A percentile compares a stretch with the other conserved stretches of the same genome.
Evolutionary conservation across 202 grass and related monocot species (phyloP).

Genomic region (Musa balbisiana): DNA sequence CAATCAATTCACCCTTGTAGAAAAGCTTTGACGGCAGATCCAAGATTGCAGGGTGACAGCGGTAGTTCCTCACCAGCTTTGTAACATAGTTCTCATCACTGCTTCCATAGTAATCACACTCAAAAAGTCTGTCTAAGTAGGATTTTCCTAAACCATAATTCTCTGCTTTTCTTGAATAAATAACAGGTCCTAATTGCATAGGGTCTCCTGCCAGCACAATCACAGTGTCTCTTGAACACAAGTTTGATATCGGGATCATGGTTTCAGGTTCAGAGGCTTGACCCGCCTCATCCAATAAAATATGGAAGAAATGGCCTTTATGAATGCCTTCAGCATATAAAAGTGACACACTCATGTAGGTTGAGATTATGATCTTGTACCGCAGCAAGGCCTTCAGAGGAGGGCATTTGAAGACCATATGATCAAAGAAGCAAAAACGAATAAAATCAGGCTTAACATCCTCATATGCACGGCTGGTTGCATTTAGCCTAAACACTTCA

Average conservation of each 20-base stretch:
- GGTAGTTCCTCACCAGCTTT: constrained; percentile 75
- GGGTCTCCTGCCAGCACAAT: constrained; percentile 90
- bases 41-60: constrained; percentile 91
- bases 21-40: constrained; percentile 83
- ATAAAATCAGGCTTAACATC: constrained; percentile 64
- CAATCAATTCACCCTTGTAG: constrained; percentile 52
- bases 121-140: constrained; percentile 53
- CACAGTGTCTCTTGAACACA: constrained; percentile 62
- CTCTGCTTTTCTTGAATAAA: constrained; percentile 61
- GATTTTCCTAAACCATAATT: constrained; percentile 55
- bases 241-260: constrained; percentile 56
- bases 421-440: constrained; percentile 77
- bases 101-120: constrained; percentile 45
- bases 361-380: constrained; percentile 79
- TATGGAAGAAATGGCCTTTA: constrained; percentile 71
- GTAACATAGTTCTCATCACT: constrained; percentile 59
- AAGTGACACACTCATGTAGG: constrained; percentile 59
- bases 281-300: constrained; percentile 86
- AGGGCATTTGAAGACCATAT: constrained; percentile 70
- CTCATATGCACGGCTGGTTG: constrained; percentile 59
- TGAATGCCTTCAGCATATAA: constrained; percentile 63
- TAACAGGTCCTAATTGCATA: constrained; percentile 75
- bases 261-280: constrained; percentile 90
- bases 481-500: constrained; percentile 84
- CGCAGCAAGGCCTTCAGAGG: constrained; percentile 54